Evolutionary conservation across 805 yeast genomes (phyloP), one percentile per base, ranked within the genome.

Genomic region (Myxozyma neglecta): DNA sequence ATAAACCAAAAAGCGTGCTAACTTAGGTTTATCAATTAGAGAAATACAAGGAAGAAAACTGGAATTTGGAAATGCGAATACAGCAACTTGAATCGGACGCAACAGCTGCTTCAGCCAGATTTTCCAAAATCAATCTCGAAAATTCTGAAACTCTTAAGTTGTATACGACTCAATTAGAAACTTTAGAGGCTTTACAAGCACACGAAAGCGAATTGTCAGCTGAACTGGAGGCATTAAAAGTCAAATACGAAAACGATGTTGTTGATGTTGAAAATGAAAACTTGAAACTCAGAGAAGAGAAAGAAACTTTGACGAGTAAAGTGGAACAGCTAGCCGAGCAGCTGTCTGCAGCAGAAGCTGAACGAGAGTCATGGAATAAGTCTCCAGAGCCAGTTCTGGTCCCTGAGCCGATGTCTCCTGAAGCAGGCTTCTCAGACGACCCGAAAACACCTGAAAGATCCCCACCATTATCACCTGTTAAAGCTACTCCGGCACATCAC

Each of bases 41-140:
- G 39, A 64, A 68, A 10, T 68, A 65, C 61, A 70, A 72, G 43
- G 75, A 73, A 24, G 76, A 73, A 45, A 73, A 75, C 51, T 75
- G 79, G 79, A 70, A 74, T 45, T 68, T 76, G 39, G 76, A 74
- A 53, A 63, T 72, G 24, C 70, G 72, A 50, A 59, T 75, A 7
- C 74, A 75, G 52, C 73, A 72, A 48, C 67, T 69, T 11, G 63
- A 62, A 42, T 60, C 66, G 3, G 67, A 71, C 44, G 50, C 70
- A n/a, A 60, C 63, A 24, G 64, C 70, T 11, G 39, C 34, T 5
- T 55, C 68, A 11, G 73, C 66, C 34, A 58, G 63, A 10, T 60
- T 65, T 57, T 70, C 65, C 16, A 68, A 64, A 61, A 69, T 67
- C 44, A 61, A 67, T 53, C 65, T 63, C 13, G 73, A 68, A 49